Percentiles rank a stretch among this genome's conserved stretches.
Conservation (phyloP, 495 filamentous ascomycete species). For the Talaromyces ruber region DNA sequence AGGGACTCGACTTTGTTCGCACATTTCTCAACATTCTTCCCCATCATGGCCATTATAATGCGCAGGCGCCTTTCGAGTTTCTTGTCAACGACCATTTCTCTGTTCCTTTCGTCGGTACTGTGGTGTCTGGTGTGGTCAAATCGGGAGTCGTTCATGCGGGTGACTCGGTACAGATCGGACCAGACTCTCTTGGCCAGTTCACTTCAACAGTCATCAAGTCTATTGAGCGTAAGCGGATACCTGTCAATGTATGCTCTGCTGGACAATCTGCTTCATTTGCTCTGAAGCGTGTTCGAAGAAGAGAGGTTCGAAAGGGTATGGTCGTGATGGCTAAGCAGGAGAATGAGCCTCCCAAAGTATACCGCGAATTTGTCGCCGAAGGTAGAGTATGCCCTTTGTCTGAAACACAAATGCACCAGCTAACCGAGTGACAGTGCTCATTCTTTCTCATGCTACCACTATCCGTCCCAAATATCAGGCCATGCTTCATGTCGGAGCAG, state of each 20-base stretch:
- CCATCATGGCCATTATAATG: conserved; percentile 88
- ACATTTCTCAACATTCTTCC: conserved; percentile 94
- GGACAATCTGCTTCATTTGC: conserved; percentile 93
- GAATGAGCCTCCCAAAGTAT: conserved; percentile 65
- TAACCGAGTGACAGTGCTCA: conserved; percentile 56
- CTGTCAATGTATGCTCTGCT: conserved; percentile 79
- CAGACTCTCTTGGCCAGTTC: conserved; percentile 88
- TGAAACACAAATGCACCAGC: background rate
- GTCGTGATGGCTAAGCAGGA: conserved; percentile 84
- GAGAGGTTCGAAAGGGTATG: conserved; percentile 98
- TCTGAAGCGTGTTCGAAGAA: conserved; percentile 71
- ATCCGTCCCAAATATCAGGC: conserved; percentile 98
- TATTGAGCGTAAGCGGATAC: conserved; percentile 92
- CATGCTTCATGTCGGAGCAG: conserved; percentile 94
- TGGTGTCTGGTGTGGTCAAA: conserved; percentile 91
- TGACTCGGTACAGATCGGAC: conserved; percentile 82
- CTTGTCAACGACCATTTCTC: conserved; percentile 97
- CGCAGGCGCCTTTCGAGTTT: conserved; percentile 85
- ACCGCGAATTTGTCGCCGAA: conserved; percentile 89
- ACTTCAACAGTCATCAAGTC: conserved; percentile 81
- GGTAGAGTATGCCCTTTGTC: conserved; percentile 33
- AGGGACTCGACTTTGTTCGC: conserved; percentile 71
- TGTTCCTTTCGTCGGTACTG: conserved; percentile 95
- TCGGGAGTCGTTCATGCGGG: conserved; percentile 76
- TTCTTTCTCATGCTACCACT: conserved; percentile 94